Conservation (phyloP, 2,329 filamentous ascomycete genomes). For the Thielaviopsis punctulata region DNA sequence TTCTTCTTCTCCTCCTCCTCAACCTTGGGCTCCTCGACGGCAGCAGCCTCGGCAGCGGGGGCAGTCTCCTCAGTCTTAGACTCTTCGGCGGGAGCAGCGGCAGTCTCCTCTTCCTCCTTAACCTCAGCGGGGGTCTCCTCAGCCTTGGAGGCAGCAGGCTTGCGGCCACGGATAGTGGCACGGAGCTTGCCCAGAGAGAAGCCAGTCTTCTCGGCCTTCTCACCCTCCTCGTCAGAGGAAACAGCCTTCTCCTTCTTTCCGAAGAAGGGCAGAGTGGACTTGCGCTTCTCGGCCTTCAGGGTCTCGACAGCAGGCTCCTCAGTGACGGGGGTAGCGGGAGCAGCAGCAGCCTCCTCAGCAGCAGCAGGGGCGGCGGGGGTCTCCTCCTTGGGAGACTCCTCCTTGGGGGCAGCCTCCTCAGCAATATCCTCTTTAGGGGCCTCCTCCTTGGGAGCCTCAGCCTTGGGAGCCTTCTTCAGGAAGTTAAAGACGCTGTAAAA, state of each 20-base stretch:
- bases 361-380: constrained; percentile 28
- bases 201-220: constrained; percentile 36
- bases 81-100: constrained; percentile 12
- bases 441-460: constrained; percentile 28
- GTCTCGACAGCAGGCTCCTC: constrained; percentile 43
- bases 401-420: constrained; percentile 38
- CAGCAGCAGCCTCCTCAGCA: constrained; percentile 23
- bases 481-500: constrained; percentile 32
- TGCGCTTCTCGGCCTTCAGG: constrained; percentile 60
- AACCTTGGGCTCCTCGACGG: constrained; percentile 19
- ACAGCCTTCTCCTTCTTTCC: constrained; percentile 57
- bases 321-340: constrained; percentile 23
- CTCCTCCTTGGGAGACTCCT: constrained; percentile 39
- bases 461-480: constrained; percentile 43
- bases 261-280: constrained; percentile 59
- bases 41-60: too few relatives aligned
- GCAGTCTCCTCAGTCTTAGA: constrained; percentile 21
- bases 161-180: constrained; percentile 33
- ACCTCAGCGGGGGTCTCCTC: constrained; percentile 19
- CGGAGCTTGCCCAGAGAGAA: constrained; percentile 40
- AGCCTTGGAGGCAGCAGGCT: constrained; percentile 19
- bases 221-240: constrained; percentile 43
- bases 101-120: constrained; percentile 15
- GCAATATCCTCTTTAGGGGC: constrained; percentile 19
- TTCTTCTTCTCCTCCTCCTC: constrained; percentile 17